These are phyloP conservation scores for Talaromyces sp. DNA, from an alignment of 2,329 filamentous ascomycete genomes.

Conservation along the genomic window DNA sequence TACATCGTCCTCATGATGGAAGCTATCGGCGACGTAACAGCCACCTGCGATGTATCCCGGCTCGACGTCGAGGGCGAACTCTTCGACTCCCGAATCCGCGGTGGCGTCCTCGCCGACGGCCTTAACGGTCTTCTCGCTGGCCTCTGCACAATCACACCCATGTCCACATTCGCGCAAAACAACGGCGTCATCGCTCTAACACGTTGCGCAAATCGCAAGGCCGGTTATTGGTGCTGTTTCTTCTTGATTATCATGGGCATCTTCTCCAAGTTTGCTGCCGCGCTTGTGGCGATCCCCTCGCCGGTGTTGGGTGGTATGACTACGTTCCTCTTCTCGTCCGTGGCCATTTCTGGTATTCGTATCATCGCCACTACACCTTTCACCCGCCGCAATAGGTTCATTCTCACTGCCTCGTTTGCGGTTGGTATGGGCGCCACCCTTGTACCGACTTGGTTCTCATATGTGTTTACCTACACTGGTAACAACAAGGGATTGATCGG, in stretches of 20 bases:
- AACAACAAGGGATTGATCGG: conserved; percentile 68
- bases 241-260: conserved; percentile 69
- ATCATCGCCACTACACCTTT: conserved; percentile 64
- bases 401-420: conserved; percentile 61
- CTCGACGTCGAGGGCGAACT: conserved; percentile 63
- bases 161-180: conserved; percentile 68
- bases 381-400: conserved; percentile 65
- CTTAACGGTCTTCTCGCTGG: conserved; percentile 63
- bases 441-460: conserved; percentile 49
- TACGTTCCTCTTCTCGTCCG: conserved; percentile 66
- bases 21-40: conserved; percentile 66
- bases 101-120: conserved; percentile 65
- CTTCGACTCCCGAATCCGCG: conserved; percentile 69
- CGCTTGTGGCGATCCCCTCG: conserved; percentile 64
- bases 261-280: conserved; percentile 68
- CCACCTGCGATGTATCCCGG: conserved; percentile 65
- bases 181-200: conserved; percentile 69
- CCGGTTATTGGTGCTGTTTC: conserved; percentile 64
- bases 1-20: conserved; percentile 67
- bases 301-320: conserved; percentile 51
- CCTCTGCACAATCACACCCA: conserved; percentile 66
- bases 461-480: conserved; percentile 47
- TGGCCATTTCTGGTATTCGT: conserved; percentile 64
- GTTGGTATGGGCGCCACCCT: conserved; percentile 58
- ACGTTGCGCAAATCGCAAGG: conserved; percentile 65